Evolutionary conservation across 2,329 filamentous ascomycete genomes (phyloP), one percentile per base, ranked within the genome.

Genomic region (Xenoacremonium recifei): DNA sequence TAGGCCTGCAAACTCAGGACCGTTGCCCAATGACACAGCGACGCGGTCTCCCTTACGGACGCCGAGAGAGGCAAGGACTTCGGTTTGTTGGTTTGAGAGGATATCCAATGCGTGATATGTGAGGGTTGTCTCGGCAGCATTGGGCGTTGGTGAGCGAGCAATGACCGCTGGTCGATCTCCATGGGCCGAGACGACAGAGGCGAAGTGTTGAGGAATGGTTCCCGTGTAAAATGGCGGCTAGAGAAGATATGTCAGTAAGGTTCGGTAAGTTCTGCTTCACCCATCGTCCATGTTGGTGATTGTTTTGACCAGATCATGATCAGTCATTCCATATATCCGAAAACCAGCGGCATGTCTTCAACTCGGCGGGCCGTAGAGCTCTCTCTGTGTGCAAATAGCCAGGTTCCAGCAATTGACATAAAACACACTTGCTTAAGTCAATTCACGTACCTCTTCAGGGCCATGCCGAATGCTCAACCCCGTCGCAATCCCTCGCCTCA

Each of bases 1-100:
- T 16, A 93, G 76, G 37, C 85, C 84, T 3, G 88, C 89, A 62
- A 89, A 92, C 64, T 96, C 90, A 53, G 85, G 72, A 31, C 82
- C 84, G 65, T 96, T 97, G 13, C 92, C 92, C 38, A 96, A 70
- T 46, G 85, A 92, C 19, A 96, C 82, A 12, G 88, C 91, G 10
- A 97, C 87, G 21, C 89, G 78, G 61, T 95, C 85, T 5, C 89
- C 90, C 58, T 91, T 95, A 46, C 69, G 73, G 1, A 96, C 87
- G 3, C 89, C 89, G 0, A 85, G 69, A 0, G 78, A 79, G 18
- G 76, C 68, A 13, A 96, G 69, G 0, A 88, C 87, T 37, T 77
- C 71, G 1, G 90, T 89, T 7, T 96, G 71, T 3, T 77, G 73
- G 70, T 90, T 92, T 49, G 89, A 95, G 44, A 80, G 75, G 3